phyloP scores from a whole-genome alignment of 768 basidiomycete species.

The Leccinellum rugosiceps region DNA sequence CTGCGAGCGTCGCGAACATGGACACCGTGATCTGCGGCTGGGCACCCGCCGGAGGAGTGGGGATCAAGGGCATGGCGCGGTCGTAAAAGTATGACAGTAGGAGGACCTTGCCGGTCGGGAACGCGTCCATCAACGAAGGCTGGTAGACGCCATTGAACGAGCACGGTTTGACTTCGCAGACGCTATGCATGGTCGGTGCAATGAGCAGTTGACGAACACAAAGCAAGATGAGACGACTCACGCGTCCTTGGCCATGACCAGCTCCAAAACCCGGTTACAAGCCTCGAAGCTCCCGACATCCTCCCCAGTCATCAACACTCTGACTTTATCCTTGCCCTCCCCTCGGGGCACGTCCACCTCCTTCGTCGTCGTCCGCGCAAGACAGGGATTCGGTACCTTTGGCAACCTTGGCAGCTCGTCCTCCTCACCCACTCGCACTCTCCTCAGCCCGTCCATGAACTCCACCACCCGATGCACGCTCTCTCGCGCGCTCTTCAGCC shows the following conservation, averaged over 20 bases:
- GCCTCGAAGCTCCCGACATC: slow-evolving; percentile 82
- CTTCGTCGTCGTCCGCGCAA: slow-evolving; percentile 63
- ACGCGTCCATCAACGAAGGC: slow-evolving; percentile 85
- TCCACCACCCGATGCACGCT: slow-evolving; percentile 87
- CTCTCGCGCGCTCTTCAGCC: slow-evolving; percentile 82
- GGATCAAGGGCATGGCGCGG: slow-evolving; percentile 77
- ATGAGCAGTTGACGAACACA: not conserved
- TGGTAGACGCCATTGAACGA: slow-evolving; percentile 98
- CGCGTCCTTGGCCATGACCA: slow-evolving; percentile 95
- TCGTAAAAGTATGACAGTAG: slow-evolving; percentile 99
- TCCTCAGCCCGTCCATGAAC: slow-evolving; percentile 64
- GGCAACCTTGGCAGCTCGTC: not conserved
- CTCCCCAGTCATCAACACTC: slow-evolving; percentile 84
- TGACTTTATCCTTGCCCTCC: slow-evolving; percentile 37
- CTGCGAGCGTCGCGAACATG: slow-evolving; percentile 61
- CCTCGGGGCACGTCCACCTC: slow-evolving; percentile 59
- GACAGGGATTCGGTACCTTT: slow-evolving; percentile 65
- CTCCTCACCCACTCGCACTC: slow-evolving; percentile 4
- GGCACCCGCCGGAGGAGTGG: slow-evolving; percentile 19
- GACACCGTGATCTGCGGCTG: slow-evolving; percentile 44
- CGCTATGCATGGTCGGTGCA: slow-evolving; percentile 35
- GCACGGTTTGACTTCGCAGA: slow-evolving; percentile 91
- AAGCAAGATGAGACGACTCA: slow-evolving; percentile 35
- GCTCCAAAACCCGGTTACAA: slow-evolving; percentile 77
- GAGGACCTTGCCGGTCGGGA: slow-evolving; percentile 79